Percentiles rank a stretch among this genome's conserved stretches.
phyloP scores from a whole-genome alignment of 129 eudicot genomes.

The Tagetes erecta region DNA sequence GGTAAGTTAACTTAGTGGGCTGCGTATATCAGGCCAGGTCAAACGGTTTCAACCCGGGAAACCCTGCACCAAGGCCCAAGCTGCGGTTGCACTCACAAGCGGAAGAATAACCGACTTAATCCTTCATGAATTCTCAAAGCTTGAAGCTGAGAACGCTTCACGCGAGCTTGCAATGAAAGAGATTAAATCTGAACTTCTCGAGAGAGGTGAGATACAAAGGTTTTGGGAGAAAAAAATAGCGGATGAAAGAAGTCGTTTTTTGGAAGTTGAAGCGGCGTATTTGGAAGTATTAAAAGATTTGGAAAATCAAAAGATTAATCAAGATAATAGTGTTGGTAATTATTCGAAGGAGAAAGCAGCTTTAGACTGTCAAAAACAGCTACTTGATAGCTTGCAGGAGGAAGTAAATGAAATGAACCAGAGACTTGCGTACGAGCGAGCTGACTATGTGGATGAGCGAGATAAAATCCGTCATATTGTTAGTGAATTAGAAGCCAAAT shows the following conservation, averaged over 20 bases:
- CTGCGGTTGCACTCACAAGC: conserved; percentile 87
- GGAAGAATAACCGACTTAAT: conserved; percentile 63
- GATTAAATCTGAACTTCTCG: conserved; percentile 59
- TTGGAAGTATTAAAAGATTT: conserved; percentile 41
- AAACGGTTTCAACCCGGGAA: conserved; percentile 83
- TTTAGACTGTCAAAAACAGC: conserved; percentile 83
- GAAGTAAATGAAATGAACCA: conserved; percentile 70
- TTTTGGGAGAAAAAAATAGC: conserved; percentile 61
- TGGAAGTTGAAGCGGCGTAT: conserved; percentile 55
- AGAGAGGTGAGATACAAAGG: conserved; percentile 71
- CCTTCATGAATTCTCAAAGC: conserved; percentile 53
- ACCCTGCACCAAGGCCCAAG: conserved; percentile 93
- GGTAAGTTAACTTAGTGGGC: conserved; percentile 10
- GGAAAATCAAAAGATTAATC: conserved; percentile 49
- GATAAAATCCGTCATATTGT: conserved; percentile 20
- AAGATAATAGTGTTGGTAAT: conserved; percentile 40
- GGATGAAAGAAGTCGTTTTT: conserved; percentile 48
- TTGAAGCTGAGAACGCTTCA: conserved; percentile 61
- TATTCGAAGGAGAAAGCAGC: conserved; percentile 74
- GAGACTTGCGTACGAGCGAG: conserved; percentile 51
- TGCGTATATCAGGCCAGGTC: conserved; percentile 55
- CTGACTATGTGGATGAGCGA: conserved; percentile 49
- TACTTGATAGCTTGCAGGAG: conserved; percentile 59
- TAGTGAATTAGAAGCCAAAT: conserved; percentile 46
- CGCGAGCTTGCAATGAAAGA: conserved; percentile 54